Percentiles rank a stretch among this genome's conserved stretches.
phyloP scores from a whole-genome alignment of 495 filamentous ascomycete species.

The Pseudomonodictys pantanalensis region DNA sequence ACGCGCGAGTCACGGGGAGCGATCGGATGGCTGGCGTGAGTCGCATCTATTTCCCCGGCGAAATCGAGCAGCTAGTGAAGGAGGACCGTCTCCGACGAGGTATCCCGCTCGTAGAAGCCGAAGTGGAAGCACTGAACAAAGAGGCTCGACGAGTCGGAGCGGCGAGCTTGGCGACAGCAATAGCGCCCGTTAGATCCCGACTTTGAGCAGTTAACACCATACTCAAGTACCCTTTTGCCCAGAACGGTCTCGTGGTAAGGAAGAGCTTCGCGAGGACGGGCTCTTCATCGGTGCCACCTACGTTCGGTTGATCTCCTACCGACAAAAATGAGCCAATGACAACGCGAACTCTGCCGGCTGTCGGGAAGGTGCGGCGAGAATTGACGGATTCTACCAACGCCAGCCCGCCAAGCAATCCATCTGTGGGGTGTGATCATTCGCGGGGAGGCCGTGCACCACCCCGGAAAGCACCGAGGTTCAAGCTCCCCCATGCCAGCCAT shows the following conservation, averaged over 20 bases:
- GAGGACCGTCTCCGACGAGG: constrained; percentile 56
- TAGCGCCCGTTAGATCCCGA: constrained; percentile 4
- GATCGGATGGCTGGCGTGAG: constrained; percentile 71
- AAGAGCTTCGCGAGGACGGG: too few relatives aligned
- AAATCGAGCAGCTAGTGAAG: constrained; percentile 65
- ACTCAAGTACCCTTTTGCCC: too few relatives aligned
- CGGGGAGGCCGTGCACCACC: neutral
- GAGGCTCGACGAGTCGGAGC: constrained; percentile 60
- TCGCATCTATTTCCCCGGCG: constrained; percentile 73
- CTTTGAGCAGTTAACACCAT: too few relatives aligned
- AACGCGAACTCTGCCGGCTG: too few relatives aligned
- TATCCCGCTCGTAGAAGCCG: constrained; percentile 63
- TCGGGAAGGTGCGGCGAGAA: too few relatives aligned
- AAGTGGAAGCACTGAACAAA: constrained; percentile 63
- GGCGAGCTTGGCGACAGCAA: neutral
- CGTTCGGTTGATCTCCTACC: too few relatives aligned
- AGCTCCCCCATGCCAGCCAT: neutral
- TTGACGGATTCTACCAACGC: too few relatives aligned
- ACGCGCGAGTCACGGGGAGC: constrained; percentile 59
- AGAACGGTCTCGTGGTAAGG: too few relatives aligned
- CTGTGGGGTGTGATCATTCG: neutral
- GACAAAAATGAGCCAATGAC: too few relatives aligned
- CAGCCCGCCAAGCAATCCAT: too few relatives aligned
- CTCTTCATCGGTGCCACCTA: too few relatives aligned
- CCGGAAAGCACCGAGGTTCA: constrained; percentile 11